Percentiles rank a stretch among this genome's conserved stretches.
Conservation (phyloP, 1,139 yeast species). For the Kodamaea sp. region DNA sequence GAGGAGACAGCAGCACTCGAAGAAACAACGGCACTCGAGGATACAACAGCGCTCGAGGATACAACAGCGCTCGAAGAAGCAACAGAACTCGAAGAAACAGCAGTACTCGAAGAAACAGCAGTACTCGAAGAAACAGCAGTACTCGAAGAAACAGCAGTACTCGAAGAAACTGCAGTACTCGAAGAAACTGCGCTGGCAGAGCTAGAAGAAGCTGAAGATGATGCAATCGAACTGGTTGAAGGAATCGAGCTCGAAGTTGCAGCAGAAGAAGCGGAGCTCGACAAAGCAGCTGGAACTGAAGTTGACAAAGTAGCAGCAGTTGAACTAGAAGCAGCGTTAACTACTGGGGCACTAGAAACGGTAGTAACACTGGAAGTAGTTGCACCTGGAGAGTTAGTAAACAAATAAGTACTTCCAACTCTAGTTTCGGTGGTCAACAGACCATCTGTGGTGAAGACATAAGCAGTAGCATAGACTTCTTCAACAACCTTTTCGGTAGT, state of each 20-base stretch:
- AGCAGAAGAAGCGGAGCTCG: conserved; percentile 5
- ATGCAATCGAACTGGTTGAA: conserved; percentile 3
- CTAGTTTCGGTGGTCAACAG: conserved; percentile 31
- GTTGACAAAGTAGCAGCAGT: conserved; percentile 6
- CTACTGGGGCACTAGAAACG: conserved; percentile 3
- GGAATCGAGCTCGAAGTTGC: conserved; percentile 5
- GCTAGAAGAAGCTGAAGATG: conserved; percentile 4
- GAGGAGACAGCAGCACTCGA: conserved; percentile 2
- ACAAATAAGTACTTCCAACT: conserved; percentile 22
- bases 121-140: conserved; percentile 8
- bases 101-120: conserved; percentile 5
- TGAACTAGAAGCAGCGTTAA: conserved; percentile 1
- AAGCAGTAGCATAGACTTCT: conserved; percentile 32
- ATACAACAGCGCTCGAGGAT: conserved; percentile 2
- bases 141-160: conserved; percentile 5
- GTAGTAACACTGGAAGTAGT: conserved; percentile 2
- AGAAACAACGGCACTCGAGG: conserved; percentile 5
- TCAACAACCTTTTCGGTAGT: conserved; percentile 28
- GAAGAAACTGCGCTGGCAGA: conserved; percentile 5
- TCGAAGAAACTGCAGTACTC: conserved; percentile 7
- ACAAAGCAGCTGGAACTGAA: conserved; percentile 2
- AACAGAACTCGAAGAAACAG: conserved; percentile 3
- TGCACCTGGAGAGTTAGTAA: conserved; percentile 1
- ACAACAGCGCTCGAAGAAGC: conserved; percentile 3
- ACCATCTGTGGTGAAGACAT: conserved; percentile 33